Conservation (phyloP, 768 basidiomycete species). For the Pisolithus sp. region DNA sequence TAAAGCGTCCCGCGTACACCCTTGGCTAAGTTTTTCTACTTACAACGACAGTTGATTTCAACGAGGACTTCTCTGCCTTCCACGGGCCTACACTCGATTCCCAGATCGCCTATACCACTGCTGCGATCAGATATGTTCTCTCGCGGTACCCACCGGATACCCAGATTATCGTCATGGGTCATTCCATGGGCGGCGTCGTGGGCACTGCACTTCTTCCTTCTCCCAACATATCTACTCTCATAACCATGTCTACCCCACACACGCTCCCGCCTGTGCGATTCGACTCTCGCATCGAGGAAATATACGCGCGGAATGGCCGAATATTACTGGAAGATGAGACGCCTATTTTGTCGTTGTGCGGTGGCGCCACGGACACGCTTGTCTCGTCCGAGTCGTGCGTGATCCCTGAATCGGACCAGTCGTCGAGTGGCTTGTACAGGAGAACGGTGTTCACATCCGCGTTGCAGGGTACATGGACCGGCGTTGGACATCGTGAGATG, state of each 20-base stretch:
- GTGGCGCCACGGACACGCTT: conserved; percentile 87
- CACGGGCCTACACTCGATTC: conserved; percentile 84
- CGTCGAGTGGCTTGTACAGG: conserved; percentile 31
- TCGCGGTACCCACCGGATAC: conserved; percentile 64
- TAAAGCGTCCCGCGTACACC: conserved; percentile 27
- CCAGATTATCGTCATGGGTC: conserved; percentile 73
- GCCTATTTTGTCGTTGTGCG: conserved; percentile 79
- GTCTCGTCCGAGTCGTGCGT: conserved; percentile 88
- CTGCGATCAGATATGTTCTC: conserved; percentile 72
- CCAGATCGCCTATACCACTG: conserved; percentile 68
- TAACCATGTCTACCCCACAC: conserved; percentile 98
- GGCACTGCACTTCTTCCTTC: conserved; percentile 74
- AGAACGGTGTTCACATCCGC: conserved; percentile 78
- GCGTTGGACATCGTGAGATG: conserved; percentile 93
- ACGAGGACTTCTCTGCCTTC: conserved; percentile 94
- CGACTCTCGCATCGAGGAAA: conserved; percentile 68
- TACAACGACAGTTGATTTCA: conserved; percentile 66
- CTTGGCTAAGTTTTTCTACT: background rate
- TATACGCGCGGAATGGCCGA: conserved; percentile 49
- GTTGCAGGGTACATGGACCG: conserved; percentile 89
- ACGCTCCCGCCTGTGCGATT: conserved; percentile 82
- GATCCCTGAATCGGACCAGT: conserved; percentile 31
- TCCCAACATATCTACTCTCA: conserved; percentile 59
- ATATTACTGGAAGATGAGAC: conserved; percentile 42
- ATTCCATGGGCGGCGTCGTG: conserved; percentile 97